Conservation (phyloP, 1,284 basidiomycete genomes). For the Schizopora paradoxa region DNA sequence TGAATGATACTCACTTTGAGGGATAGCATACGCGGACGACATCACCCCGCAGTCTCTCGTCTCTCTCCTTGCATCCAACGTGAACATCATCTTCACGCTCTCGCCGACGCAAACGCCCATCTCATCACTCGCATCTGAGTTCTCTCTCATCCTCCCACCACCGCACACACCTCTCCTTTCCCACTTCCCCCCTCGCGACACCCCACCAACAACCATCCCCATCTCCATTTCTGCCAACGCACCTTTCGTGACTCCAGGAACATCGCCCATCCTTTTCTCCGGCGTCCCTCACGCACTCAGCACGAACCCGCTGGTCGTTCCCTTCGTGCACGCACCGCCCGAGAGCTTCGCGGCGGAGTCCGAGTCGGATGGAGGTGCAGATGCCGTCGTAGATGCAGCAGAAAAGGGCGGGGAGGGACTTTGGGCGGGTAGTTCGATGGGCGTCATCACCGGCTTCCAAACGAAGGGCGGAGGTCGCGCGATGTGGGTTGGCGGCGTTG, state of each 20-base stretch:
- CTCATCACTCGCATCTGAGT: conserved; percentile 69
- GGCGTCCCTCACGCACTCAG: conserved; percentile 73
- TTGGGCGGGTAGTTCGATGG: conserved; percentile 73
- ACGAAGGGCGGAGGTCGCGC: conserved; percentile 72
- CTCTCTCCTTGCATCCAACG: conserved; percentile 60
- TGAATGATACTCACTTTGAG: not conserved
- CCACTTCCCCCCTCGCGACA: conserved; percentile 66
- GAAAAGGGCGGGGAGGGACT: conserved; percentile 70
- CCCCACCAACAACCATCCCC: conserved; percentile 53
- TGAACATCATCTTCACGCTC: conserved; percentile 83
- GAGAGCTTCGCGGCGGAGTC: conserved; percentile 69
- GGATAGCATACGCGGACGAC: conserved; percentile 65
- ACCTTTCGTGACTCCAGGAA: conserved; percentile 43
- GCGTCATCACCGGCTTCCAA: conserved; percentile 88
- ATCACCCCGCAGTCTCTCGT: conserved; percentile 83
- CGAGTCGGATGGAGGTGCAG: conserved; percentile 50
- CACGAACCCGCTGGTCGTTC: conserved; percentile 77
- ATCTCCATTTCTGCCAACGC: conserved; percentile 39
- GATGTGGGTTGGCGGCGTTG: conserved; percentile 78
- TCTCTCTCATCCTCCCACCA: conserved; percentile 70
- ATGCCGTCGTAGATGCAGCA: conserved; percentile 55
- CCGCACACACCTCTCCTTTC: conserved; percentile 69
- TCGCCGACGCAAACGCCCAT: conserved; percentile 69
- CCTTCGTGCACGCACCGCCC: conserved; percentile 73
- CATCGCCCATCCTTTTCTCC: conserved; percentile 67